A percentile compares a stretch with the other conserved stretches of the same genome.
phyloP scores from a whole-genome alignment of 371 early-diverging fungal genomes.

The Mortierella polycephala region DNA sequence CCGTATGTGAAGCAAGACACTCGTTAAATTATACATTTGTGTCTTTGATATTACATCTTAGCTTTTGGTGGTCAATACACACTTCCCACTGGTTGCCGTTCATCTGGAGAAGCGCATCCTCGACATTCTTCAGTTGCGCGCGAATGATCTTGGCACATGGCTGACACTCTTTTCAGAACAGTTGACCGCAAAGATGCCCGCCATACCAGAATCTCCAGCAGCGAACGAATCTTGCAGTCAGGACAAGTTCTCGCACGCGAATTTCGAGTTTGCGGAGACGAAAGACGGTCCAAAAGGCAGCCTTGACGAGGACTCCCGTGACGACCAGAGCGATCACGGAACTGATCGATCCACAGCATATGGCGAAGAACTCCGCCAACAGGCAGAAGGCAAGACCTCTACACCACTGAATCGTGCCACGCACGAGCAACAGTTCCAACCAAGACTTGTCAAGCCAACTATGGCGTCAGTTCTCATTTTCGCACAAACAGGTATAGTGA shows the following conservation, averaged over 20 bases:
- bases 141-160: constrained; percentile 79
- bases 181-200: constrained; percentile 12
- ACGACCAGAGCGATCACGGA: constrained; percentile 49
- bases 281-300: constrained; percentile 16
- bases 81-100: constrained; percentile 71
- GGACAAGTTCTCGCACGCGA: not conserved
- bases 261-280: constrained; percentile 11
- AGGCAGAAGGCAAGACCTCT: constrained; percentile 25
- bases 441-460: constrained; percentile 29
- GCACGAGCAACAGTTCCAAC: constrained; percentile 7
- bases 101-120: constrained; percentile 66
- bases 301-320: constrained; percentile 25
- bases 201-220: not conserved
- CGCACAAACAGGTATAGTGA: constrained; percentile 35
- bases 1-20: not conserved
- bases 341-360: constrained; percentile 49
- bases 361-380: constrained; percentile 47
- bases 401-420: constrained; percentile 5
- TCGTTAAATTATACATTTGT: not conserved
- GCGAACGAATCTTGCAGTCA: not conserved
- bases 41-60: constrained; percentile 16
- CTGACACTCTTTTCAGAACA: constrained; percentile 57
- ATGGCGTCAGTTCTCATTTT: constrained; percentile 27
- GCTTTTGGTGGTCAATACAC: constrained; percentile 72
- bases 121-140: constrained; percentile 74